Conservation (phyloP, 1,284 basidiomycete species). For the Rugosomyces carneus region DNA sequence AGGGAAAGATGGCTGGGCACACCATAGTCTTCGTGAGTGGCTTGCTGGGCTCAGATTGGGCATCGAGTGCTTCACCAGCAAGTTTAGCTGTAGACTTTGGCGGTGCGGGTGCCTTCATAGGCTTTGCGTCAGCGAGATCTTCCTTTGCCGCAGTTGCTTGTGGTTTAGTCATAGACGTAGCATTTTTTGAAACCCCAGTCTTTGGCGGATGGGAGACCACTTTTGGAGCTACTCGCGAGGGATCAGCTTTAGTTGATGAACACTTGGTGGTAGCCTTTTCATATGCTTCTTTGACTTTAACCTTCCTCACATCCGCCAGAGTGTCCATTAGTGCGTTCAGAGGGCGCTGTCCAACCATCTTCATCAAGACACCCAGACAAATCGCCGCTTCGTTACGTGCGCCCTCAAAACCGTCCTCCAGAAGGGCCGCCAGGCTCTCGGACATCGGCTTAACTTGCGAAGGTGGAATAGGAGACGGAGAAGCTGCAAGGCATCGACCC, state of each 20-base stretch:
- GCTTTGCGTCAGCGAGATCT: not conserved
- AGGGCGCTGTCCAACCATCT: slow-evolving; percentile 93
- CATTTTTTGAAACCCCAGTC: slow-evolving; percentile 29
- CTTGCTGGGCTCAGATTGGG: slow-evolving; percentile 33
- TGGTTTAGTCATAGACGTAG: slow-evolving; percentile 24
- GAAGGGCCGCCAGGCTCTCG: slow-evolving; percentile 69
- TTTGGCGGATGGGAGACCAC: slow-evolving; percentile 32
- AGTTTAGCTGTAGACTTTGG: not conserved
- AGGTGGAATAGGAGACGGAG: slow-evolving; percentile 61
- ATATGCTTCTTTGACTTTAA: slow-evolving; percentile 91
- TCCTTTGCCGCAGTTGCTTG: slow-evolving; percentile 14
- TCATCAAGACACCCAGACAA: slow-evolving; percentile 90
- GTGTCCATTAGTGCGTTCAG: slow-evolving; percentile 86
- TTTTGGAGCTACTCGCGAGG: slow-evolving; percentile 35
- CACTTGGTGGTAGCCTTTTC: slow-evolving; percentile 86
- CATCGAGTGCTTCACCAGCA: slow-evolving; percentile 25
- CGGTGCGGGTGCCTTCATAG: not conserved
- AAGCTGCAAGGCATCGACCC: slow-evolving; percentile 72
- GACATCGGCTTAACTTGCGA: slow-evolving; percentile 82
- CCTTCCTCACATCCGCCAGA: slow-evolving; percentile 85
- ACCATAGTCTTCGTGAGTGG: slow-evolving; percentile 41
- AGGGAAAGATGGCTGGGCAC: not conserved
- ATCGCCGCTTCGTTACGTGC: slow-evolving; percentile 88
- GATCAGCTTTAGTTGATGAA: slow-evolving; percentile 42
- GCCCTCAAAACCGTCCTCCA: slow-evolving; percentile 88